Base-by-base conservation (phyloP, 2,329 filamentous ascomycete genomes). In the Thelonectria rubi region DNA sequence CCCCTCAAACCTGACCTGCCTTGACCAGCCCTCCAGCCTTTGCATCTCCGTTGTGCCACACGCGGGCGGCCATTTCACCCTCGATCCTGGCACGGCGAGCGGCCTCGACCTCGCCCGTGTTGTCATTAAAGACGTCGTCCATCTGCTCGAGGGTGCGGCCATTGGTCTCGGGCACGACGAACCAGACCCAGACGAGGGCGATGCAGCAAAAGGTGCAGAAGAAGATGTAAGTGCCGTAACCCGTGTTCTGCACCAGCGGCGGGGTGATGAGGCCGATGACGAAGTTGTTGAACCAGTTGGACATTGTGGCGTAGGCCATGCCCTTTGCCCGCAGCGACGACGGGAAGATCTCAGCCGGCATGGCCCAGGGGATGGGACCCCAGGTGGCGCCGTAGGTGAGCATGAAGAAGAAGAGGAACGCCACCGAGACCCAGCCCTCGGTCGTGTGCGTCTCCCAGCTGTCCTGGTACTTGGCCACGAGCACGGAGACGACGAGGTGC, bases 131-230 rank as follows among this genome's bases (percentile, higher is more conserved):
- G 2, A 76, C 68, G 2, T 70, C 63, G 42, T 86, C 83, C 79
- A 86, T 84, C 64, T 86, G 80, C 67, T 86, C 84, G 2, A 87
- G 77, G 2, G 80, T 82, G 24, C 79, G 77, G 1, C 82, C 83
- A 24, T 81, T 84, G 1, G 86, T 88, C 69, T 89, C 86, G 0
- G 84, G 86, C 0, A 86, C 81, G 61, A 84, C 84, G 56, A 80
- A 65, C 53, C 75, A 85, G 0, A 82, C 81, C 80, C 83, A 88
- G 6, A 71, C 42, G 30, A 74, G 70, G n/a, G 87, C 82, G 24
- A 86, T 75, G 74, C 86, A 83, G 77, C 83, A 86, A 46, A 88
- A 88, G 26, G 74, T 81, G 4, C 83, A 80, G 70, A 88, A 89
- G 63, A 88, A 86, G 63, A 88, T 76, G 70, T 87, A 89, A 0